Percentiles rank a stretch among this genome's conserved stretches.
Evolutionary conservation across 2,329 filamentous ascomycete genomes (phyloP).

Genomic region (Neonectria hederae): DNA sequence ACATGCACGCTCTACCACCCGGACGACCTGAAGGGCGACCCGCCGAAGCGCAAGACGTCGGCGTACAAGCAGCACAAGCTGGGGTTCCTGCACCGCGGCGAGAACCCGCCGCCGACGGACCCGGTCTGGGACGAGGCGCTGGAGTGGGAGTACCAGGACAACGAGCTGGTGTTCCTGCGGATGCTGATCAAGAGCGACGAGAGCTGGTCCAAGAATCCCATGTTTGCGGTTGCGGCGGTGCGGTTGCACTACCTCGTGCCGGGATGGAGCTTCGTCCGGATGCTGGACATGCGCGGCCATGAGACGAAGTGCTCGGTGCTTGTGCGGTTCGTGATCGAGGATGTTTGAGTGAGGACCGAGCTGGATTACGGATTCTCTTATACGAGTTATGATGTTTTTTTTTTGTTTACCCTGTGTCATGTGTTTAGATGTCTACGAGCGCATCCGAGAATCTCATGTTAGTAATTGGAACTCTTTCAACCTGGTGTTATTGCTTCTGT

Average conservation of each 20-base stretch:
- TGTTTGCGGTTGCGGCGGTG: slow-evolving; percentile 69
- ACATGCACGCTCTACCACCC: slow-evolving; percentile 72
- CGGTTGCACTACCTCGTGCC: slow-evolving; percentile 63
- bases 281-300: slow-evolving; percentile 71
- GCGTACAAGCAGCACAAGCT: slow-evolving; percentile 68
- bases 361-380: neutral
- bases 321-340: slow-evolving; percentile 67
- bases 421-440: neutral
- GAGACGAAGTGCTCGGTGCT: slow-evolving; percentile 71
- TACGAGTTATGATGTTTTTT: slow-evolving; percentile 2
- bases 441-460: neutral
- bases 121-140: slow-evolving; percentile 73
- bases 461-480: neutral
- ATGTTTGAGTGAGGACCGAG: slow-evolving; percentile 37
- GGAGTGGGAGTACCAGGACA: slow-evolving; percentile 75
- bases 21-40: slow-evolving; percentile 56
- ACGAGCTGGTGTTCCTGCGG: slow-evolving; percentile 71
- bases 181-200: slow-evolving; percentile 75
- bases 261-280: slow-evolving; percentile 71
- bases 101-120: slow-evolving; percentile 67
- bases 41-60: slow-evolving; percentile 69
- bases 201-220: slow-evolving; percentile 68
- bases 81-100: slow-evolving; percentile 64
- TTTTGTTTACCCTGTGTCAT: neutral
- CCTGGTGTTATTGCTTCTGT: neutral